phyloP scores from a whole-genome alignment of 768 basidiomycete genomes.

The Porpolomopsis calyptriformis region DNA sequence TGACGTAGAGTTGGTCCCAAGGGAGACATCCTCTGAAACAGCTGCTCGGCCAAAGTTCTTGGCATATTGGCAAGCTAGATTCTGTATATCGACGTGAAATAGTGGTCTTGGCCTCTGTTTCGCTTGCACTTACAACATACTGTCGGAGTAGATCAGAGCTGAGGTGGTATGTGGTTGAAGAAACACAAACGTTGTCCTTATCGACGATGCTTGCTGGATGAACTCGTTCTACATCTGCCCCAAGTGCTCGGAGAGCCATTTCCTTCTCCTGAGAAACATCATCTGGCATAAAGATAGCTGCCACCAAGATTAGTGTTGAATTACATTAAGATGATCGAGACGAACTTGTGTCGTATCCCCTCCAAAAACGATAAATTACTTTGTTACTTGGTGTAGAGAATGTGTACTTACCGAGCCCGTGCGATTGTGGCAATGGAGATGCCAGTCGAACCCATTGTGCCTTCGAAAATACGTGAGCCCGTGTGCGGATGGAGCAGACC shows the following conservation, averaged over 20 bases:
- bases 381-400: constrained; percentile 1
- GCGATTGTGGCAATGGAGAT: constrained; percentile 95
- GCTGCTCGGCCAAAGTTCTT: constrained; percentile 52
- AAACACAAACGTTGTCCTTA: constrained; percentile 68
- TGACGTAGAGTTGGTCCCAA: constrained; percentile 32
- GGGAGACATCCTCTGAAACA: constrained; percentile 12
- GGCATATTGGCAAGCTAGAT: constrained; percentile 77
- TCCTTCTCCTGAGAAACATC: constrained; percentile 90
- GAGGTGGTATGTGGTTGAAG: constrained; percentile 4
- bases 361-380: constrained; percentile 20
- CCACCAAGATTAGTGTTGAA: constrained; percentile 2
- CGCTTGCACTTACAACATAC: constrained; percentile 49
- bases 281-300: constrained; percentile 85
- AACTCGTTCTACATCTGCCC: constrained; percentile 82
- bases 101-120: background rate
- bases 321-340: constrained; percentile 8
- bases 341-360: constrained; percentile 83
- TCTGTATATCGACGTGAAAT: constrained; percentile 54
- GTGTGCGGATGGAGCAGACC: constrained; percentile 79
- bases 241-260: constrained; percentile 68
- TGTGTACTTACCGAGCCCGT: constrained; percentile 53
- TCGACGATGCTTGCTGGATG: constrained; percentile 95
- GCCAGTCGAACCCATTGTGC: constrained; percentile 92
- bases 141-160: constrained; percentile 15
- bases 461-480: constrained; percentile 90